Base-by-base conservation (phyloP, 139 green algal species). In the Prasinococcaceae sp. region DNA sequence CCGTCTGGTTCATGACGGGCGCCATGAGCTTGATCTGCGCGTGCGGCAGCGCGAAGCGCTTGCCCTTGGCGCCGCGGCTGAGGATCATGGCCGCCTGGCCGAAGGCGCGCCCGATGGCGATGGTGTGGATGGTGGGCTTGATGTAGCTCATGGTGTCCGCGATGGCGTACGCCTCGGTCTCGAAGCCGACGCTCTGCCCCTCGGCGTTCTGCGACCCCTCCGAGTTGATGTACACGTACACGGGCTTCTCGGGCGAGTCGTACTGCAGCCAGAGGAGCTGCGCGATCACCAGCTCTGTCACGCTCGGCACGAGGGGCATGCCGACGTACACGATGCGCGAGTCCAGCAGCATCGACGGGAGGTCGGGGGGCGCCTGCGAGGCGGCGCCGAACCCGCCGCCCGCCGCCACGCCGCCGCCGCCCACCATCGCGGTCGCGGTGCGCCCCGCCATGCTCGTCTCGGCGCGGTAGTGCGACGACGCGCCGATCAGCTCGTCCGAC, bases 191-290 rank as follows among this genome's bases (percentile, higher is more conserved):
- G 19, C 38, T 53, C 64, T 79, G 32, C 45, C 73, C 51, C 35
- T 67, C 20, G 8, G 49, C 55, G n/a, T 55, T 66, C 52, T 75
- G 60, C 12, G 30, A 47, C 3, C 24, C 88, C 14, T 76, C 86
- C 0, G 81, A 94, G 70, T 98, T 95, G 68, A 98, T 94, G 60
- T 97, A 92, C 56, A 98, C 66, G 58, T 94, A 95, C 23, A 98
- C 77, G 20, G 83, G 86, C 54, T 92, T 83, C 17, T 70, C 56
- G 0, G 52, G 48, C 54, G 85, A 80, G 61, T 90, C 84, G 70
- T 94, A 88, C 58, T 95, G 78, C 22, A 98, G 75, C 61, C 88
- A 97, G 2, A 98, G 75, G 27, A 98, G 75, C 81, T 98, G 82
- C 14, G 84, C 84, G 29, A 98, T 81, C 61, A 98, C 85, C 4